Percentiles rank a stretch among this genome's conserved stretches.
These are phyloP conservation scores for Puccinia novopanici DNA, from an alignment of 1,284 basidiomycete species.

Conservation along the genomic window DNA sequence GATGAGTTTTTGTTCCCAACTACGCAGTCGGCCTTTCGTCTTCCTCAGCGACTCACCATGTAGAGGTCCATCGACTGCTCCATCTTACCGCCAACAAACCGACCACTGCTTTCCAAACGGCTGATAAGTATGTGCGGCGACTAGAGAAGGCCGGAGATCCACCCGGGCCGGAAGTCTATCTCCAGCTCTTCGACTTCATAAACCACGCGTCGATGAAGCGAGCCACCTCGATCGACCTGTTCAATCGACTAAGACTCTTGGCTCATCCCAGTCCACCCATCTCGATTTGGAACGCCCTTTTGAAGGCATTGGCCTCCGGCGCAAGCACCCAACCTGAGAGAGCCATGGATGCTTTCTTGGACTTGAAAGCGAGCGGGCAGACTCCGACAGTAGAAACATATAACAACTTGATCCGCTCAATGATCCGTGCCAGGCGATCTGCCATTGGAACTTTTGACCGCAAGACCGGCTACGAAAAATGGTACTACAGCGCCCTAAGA, in stretches of 20 bases:
- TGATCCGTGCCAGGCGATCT: constrained; percentile 46
- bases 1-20: not conserved
- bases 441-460: constrained; percentile 33
- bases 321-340: constrained; percentile 50
- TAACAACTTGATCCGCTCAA: constrained; percentile 48
- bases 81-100: constrained; percentile 13
- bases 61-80: constrained; percentile 37
- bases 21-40: constrained; percentile 22
- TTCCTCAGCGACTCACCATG: constrained; percentile 29
- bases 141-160: constrained; percentile 42
- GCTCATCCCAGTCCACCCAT: constrained; percentile 50
- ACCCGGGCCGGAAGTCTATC: constrained; percentile 38
- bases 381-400: constrained; percentile 44
- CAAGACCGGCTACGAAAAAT: constrained; percentile 41
- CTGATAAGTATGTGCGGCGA: constrained; percentile 33
- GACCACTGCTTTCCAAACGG: constrained; percentile 24
- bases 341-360: constrained; percentile 40
- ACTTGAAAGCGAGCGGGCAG: constrained; percentile 33
- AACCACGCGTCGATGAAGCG: constrained; percentile 39
- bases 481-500: constrained; percentile 45
- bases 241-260: constrained; percentile 42
- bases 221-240: constrained; percentile 41
- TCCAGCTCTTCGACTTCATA: constrained; percentile 49
- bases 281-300: constrained; percentile 49
- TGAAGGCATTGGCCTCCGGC: constrained; percentile 45